Evolutionary conservation across 148 eudicot species (phyloP).

Genomic region (Drosera capensis): DNA sequence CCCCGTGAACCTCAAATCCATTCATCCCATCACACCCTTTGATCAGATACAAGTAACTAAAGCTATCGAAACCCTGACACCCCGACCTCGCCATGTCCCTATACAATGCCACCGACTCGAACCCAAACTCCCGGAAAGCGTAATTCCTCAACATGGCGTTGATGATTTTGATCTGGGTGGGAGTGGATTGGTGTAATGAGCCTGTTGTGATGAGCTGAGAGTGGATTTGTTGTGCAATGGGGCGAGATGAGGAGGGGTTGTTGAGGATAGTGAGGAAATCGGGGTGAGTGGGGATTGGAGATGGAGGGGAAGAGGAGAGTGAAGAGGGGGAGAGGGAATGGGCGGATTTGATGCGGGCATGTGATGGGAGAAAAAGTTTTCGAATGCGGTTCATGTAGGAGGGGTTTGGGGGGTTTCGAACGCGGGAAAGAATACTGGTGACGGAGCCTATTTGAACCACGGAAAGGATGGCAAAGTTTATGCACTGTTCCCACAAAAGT

Average conservation of each 20-base stretch:
- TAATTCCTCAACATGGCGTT: constrained; percentile 37
- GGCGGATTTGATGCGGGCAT: no score
- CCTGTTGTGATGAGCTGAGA: constrained; percentile 21
- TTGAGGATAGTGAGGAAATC: constrained; percentile 9
- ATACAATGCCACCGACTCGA: constrained; percentile 34
- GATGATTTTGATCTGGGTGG: constrained; percentile 14
- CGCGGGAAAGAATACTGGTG: no score
- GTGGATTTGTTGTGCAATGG: constrained; percentile 39
- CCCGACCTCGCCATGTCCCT: constrained; percentile 21
- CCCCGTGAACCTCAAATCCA: constrained; percentile 28
- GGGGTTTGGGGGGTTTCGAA: no score
- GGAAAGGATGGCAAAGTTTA: no score
- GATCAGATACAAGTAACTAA: constrained; percentile 44
- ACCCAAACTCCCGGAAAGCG: constrained; percentile 27
- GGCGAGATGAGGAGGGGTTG: constrained; percentile 17
- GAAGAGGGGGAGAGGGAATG: no score
- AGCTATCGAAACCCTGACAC: constrained; percentile 25
- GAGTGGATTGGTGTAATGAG: constrained; percentile 4
- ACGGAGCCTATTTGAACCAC: no score
- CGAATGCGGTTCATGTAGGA: no score
- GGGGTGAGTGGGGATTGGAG: no score
- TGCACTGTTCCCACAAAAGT: no score
- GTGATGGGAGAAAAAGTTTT: no score
- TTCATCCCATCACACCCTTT: constrained; percentile 29
- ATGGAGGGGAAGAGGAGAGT: no score